phyloP scores from a whole-genome alignment of 1,284 basidiomycete species.

The Melampsora larici-populina region DNA sequence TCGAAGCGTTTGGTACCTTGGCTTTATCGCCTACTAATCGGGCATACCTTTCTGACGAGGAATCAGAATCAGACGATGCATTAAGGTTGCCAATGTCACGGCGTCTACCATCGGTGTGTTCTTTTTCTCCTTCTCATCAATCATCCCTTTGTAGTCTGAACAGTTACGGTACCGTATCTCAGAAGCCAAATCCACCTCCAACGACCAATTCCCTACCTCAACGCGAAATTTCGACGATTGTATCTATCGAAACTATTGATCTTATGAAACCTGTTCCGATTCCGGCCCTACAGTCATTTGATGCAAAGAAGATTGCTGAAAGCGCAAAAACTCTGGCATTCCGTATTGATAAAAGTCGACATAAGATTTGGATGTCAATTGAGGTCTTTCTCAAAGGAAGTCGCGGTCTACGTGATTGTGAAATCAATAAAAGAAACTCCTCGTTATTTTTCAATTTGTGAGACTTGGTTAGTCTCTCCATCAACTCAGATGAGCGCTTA shows the following conservation, averaged over 20 bases:
- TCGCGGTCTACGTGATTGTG: not conserved
- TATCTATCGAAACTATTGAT: conserved; percentile 13
- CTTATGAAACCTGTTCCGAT: conserved; percentile 24
- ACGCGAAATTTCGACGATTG: conserved; percentile 21
- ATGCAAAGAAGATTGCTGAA: conserved; percentile 18
- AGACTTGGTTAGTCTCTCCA: not conserved
- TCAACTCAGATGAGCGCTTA: not conserved
- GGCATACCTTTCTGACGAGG: conserved; percentile 2
- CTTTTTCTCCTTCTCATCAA: not conserved
- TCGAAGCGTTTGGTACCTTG: conserved; percentile 42
- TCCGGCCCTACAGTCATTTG: conserved; percentile 8
- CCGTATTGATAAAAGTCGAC: conserved; percentile 13
- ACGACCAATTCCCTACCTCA: conserved; percentile 4
- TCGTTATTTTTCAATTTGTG: conserved; percentile 28
- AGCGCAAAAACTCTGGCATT: conserved; percentile 8
- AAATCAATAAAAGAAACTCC: not conserved
- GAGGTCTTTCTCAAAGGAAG: conserved; percentile 20
- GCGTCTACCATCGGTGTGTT: conserved; percentile 21
- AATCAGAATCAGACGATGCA: conserved; percentile 41
- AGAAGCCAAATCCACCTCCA: conserved; percentile 22
- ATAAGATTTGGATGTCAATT: conserved; percentile 26
- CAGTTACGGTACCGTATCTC: not conserved
- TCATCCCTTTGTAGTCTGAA: not conserved
- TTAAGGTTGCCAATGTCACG: conserved; percentile 34
- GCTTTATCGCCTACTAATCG: conserved; percentile 14